Conservation (phyloP, 2,329 filamentous ascomycete genomes). For the Alternaria gaisen region DNA sequence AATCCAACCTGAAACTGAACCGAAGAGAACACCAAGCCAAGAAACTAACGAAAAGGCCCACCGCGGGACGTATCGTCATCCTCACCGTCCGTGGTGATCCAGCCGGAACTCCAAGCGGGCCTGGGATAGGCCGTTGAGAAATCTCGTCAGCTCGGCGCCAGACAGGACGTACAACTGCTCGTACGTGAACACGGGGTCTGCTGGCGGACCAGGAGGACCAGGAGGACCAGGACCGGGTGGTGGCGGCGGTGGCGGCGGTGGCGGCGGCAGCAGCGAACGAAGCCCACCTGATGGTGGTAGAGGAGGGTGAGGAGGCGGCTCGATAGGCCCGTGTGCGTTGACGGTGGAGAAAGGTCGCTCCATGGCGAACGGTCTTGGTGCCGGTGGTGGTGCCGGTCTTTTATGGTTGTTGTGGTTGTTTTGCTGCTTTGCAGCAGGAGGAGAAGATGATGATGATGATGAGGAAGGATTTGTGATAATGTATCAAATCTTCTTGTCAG, state of each 20-base stretch:
- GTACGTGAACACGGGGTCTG: background rate
- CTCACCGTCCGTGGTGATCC: background rate
- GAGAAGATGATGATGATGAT: no score
- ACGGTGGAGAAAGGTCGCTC: background rate
- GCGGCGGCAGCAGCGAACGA: no score
- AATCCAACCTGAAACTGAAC: background rate
- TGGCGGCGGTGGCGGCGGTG: no score
- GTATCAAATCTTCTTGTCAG: background rate
- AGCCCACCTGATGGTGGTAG: no score
- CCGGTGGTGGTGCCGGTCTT: background rate
- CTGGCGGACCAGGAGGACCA: no score
- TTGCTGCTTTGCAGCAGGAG: background rate
- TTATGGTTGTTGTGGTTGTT: background rate
- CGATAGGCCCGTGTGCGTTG: no score
- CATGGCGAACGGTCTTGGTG: background rate
- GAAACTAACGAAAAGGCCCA: fast-evolving
- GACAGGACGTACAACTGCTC: background rate
- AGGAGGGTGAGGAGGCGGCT: no score
- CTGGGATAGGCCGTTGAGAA: background rate
- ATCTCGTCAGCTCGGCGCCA: background rate
- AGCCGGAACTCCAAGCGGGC: background rate
- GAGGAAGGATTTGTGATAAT: background rate
- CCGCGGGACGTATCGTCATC: background rate
- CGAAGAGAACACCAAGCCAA: background rate
- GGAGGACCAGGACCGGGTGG: no score